phyloP scores from a whole-genome alignment of 257 asterid species.

The Primulina tabacum region DNA sequence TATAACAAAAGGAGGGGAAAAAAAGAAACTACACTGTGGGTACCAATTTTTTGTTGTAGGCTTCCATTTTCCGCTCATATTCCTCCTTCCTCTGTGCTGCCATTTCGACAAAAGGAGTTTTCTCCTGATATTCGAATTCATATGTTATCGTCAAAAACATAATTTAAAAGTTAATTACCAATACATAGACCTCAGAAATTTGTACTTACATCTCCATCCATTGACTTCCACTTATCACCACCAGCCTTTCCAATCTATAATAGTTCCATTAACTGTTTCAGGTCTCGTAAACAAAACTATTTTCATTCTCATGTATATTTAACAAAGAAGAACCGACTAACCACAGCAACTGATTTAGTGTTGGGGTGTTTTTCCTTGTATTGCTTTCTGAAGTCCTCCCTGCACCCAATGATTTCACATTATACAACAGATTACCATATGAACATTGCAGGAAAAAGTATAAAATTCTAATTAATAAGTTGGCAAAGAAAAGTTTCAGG shows the following conservation, averaged over 20 bases:
- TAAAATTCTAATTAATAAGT: background rate
- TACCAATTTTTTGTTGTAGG: constrained; percentile 66
- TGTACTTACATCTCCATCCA: constrained; percentile 45
- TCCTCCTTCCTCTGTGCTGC: constrained; percentile 61
- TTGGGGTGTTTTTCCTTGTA: constrained; percentile 59
- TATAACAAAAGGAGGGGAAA: background rate
- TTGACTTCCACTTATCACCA: constrained; percentile 61
- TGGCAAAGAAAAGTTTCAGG: background rate
- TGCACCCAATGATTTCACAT: constrained; percentile 23
- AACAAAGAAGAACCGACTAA: constrained; percentile 24
- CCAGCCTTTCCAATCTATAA: constrained; percentile 71
- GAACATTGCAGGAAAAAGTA: background rate
- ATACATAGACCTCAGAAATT: background rate
- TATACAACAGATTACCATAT: background rate
- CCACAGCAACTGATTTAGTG: constrained; percentile 72
- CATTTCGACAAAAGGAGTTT: constrained; percentile 46
- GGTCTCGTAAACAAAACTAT: background rate
- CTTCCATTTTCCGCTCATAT: constrained; percentile 51
- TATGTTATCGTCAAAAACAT: background rate
- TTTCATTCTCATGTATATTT: background rate
- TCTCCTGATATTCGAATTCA: constrained; percentile 36
- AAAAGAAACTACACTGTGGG: background rate
- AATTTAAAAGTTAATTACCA: background rate
- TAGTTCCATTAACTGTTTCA: background rate
- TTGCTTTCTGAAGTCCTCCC: constrained; percentile 61